Evolutionary conservation across 352 stramenopile genomes (phyloP), one percentile per base, ranked within the genome.

Genomic region (Globisporangium alternatum): DNA sequence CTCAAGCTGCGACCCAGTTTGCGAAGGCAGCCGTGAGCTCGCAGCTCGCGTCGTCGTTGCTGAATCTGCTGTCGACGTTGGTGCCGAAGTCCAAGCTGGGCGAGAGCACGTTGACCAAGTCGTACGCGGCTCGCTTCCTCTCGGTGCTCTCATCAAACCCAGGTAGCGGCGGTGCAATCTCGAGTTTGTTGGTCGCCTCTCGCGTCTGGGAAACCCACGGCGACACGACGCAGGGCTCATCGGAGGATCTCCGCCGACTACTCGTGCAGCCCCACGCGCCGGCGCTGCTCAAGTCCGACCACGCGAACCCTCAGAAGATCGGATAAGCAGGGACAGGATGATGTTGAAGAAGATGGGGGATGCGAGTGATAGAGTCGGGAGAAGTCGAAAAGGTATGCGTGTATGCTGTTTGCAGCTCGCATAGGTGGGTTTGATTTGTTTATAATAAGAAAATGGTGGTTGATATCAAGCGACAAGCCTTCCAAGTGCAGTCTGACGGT

Each of bases 301-400:
- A 93, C 33, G 82, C 85, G 6, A 96, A 96, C 62, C 83, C 85
- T n/a, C 88, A 96, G 51, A 90, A 91, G 68, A 89, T 96, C 39
- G 87, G 85, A 5, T 92, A 55, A 70, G 47, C 25, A 35, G 17
- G 31, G 2, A 63, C 51, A 31, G 12, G 33, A 56, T 28, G 33
- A 41, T 21, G n/a, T 13, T 58, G 54, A 47, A 10, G 30, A 44
- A 44, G 51, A 43, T 28, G 51, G 25, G 41, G 22, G n/a, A 28
- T 44, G 19, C 22, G 51, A 41, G 30, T 30, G 52, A 45, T 45
- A 45, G 41, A 45, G 41, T 45, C 41, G 41, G 41, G 5, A 45
- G 33, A 57, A 43, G 19, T 39, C 15, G 28, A 57, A 57, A 57
- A 57, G 51, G 17, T 57, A 57, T 57, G 41, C 41, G 41, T 45